These are phyloP conservation scores for Pichia membranifaciens DNA, from an alignment of 805 yeast species.

Conservation along the genomic window DNA sequence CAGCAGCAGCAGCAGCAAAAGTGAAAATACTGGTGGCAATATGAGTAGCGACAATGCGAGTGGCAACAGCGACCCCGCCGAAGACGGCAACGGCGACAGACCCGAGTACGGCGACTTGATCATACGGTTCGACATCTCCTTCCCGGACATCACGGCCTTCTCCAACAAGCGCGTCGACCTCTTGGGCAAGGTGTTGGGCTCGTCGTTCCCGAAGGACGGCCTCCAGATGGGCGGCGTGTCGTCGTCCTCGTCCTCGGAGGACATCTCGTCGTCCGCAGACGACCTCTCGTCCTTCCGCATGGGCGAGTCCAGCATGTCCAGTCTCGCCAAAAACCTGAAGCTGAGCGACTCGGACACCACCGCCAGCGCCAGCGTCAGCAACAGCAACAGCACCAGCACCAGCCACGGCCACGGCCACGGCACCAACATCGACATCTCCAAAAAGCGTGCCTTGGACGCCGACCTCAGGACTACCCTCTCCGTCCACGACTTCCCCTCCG, in stretches of 20 bases:
- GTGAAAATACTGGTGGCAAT: background rate
- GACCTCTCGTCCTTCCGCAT: no score
- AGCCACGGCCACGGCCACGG: no score
- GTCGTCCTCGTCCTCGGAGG: background rate
- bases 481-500: no score
- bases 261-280: background rate
- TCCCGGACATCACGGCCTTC: conserved; percentile 44
- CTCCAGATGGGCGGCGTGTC: background rate
- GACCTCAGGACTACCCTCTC: no score
- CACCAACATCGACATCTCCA: no score
- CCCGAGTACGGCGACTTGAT: conserved; percentile 46
- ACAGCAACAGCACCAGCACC: no score
- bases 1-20: background rate
- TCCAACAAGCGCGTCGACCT: conserved; percentile 30
- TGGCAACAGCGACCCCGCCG: background rate
- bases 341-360: no score
- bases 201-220: background rate
- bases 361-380: no score
- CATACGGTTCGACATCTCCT: conserved; percentile 50
- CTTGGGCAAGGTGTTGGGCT: conserved; percentile 18
- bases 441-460: no score
- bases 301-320: no score
- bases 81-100: background rate
- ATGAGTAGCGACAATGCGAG: no score
- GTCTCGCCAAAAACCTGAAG: no score